Evolutionary conservation across 176 grass and related monocot genomes (phyloP), one percentile per base, ranked within the genome.

Genomic region (Chloris gayana): DNA sequence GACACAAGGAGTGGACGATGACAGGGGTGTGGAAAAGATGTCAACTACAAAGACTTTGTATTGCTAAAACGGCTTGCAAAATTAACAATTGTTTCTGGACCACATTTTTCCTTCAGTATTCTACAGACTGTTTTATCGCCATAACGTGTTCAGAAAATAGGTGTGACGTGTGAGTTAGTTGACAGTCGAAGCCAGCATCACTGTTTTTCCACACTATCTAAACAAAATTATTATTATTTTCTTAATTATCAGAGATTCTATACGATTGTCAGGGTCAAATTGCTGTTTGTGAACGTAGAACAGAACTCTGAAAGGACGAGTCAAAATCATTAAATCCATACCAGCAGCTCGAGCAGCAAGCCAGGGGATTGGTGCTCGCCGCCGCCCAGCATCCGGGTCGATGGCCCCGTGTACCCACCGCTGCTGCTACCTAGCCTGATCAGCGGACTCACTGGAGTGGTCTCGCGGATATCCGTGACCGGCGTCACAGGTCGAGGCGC

Each of bases 321-420:
- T 26, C 25, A 21, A 9, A 47, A 31, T 17, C 34, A 35, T 37
- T 46, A 31, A 66, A 39, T 39, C 11, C 27, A 49, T 89, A 85
- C 87, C 87, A 77, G 83, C n/a, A 68, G 56, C 38, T 66, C 78
- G 45, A 39, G 37, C 26, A 9, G 30, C 25, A 29, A 67, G 32
- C 78, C 56, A 82, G 6, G 72, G 14, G 32, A 45, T 3, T 34
- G 11, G 17, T 67, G 12, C n/a, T 66, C 25, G 47, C 50, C 66
- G 4, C 58, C 57, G 14, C 27, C 17, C 0, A 32, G 6, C 45
- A 85, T 70, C 35, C 37, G 66, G 14, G 72, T 44, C 14, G 87
- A 66, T 25, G 30, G 3, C n/a, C 47, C 72, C 10, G 57, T 14
- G 33, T 72, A 72, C 37, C 64, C 76, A 0, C 69, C 26, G 33